phyloP scores from a whole-genome alignment of 2,329 filamentous ascomycete genomes.

The Ceratocystis destructans region DNA sequence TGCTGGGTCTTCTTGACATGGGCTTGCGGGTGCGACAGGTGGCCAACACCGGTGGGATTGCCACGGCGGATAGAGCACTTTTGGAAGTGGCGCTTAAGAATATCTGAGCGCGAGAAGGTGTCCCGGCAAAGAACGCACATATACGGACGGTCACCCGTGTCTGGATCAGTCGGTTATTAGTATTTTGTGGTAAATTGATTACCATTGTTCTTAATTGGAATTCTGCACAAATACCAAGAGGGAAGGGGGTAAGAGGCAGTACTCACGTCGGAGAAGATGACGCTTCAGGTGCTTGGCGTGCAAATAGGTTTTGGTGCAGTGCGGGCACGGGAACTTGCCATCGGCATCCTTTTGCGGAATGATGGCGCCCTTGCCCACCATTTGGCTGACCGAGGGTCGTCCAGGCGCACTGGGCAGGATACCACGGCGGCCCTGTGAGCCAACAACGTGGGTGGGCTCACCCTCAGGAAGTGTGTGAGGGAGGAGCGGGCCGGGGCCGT shows the following conservation, averaged over 20 bases:
- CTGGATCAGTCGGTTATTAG: conserved; percentile 32
- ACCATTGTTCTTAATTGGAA: too few species aligned
- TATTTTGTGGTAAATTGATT: too few species aligned
- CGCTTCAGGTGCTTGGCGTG: conserved; percentile 96
- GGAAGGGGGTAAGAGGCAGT: not conserved
- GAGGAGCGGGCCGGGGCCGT: conserved; percentile 38
- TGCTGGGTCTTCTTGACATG: conserved; percentile 67
- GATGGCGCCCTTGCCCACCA: conserved; percentile 60
- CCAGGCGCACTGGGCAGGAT: conserved; percentile 86
- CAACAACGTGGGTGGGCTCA: conserved; percentile 79
- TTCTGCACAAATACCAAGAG: not conserved
- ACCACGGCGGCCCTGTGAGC: conserved; percentile 81
- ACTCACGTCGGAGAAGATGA: conserved; percentile 90
- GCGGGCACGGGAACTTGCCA: conserved; percentile 94
- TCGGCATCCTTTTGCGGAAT: conserved; percentile 93
- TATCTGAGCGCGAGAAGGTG: conserved; percentile 95
- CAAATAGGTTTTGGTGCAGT: conserved; percentile 96
- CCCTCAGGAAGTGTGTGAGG: conserved; percentile 41
- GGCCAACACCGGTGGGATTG: conserved; percentile 87
- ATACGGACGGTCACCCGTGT: conserved; percentile 95
- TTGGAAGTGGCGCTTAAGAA: conserved; percentile 96
- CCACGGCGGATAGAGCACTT: conserved; percentile 95
- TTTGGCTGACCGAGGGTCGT: conserved; percentile 54
- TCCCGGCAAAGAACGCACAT: conserved; percentile 97
- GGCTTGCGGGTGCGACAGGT: conserved; percentile 82